Percentiles rank a stretch among this genome's conserved stretches.
Evolutionary conservation across 139 green algal genomes (phyloP).

Genomic region (Ettlia oleoabundans): DNA sequence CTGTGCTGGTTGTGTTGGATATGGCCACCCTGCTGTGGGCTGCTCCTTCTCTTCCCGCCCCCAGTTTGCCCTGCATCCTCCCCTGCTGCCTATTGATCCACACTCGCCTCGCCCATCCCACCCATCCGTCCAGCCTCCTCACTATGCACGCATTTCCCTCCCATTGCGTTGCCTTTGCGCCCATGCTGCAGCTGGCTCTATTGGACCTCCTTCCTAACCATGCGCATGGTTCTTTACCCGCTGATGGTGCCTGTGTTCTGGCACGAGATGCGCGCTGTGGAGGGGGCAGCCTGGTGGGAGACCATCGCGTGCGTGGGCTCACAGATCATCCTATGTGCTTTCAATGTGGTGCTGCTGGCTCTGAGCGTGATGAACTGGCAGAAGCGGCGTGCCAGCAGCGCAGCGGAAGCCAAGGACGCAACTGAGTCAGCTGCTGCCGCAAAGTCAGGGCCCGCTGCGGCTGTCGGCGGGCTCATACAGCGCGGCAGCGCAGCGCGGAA

Average conservation of each 20-base stretch:
- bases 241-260: conserved; percentile 46
- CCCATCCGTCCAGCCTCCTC: too few species aligned
- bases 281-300: background rate
- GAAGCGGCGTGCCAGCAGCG: conserved; percentile 2
- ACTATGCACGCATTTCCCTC: background rate
- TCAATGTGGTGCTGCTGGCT: conserved; percentile 46
- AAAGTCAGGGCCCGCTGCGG: too few species aligned
- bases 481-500: too few species aligned
- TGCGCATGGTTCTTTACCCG: conserved; percentile 55
- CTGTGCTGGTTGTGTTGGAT: too few species aligned
- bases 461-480: too few species aligned
- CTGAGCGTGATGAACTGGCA: conserved; percentile 32
- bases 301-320: conserved; percentile 12
- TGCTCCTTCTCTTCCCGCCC: too few species aligned
- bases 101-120: too few species aligned
- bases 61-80: too few species aligned
- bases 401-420: background rate
- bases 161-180: background rate
- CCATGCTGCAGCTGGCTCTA: conserved; percentile 11
- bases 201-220: conserved; percentile 39
- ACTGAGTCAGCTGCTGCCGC: background rate
- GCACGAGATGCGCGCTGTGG: conserved; percentile 19
- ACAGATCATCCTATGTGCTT: conserved; percentile 29
- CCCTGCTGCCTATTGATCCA: too few species aligned
- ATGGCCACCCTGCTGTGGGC: too few species aligned